Evolutionary conservation across 1,284 basidiomycete species (phyloP), one percentile per base, ranked within the genome.

Genomic region (Ustilago xerochloae): DNA sequence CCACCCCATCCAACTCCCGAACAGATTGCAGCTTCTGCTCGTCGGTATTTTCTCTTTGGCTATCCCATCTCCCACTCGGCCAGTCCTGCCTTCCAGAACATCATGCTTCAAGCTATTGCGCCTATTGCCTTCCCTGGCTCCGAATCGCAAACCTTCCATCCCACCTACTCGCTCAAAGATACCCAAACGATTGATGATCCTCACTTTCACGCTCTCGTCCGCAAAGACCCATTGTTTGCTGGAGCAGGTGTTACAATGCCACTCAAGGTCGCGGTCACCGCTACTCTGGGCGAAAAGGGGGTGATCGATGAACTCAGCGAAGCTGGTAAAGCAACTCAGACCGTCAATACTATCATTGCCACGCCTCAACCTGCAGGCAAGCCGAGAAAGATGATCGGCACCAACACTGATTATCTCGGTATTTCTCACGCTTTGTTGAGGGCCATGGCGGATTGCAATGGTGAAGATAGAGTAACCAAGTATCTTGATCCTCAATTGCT

Each of bases 11-110:
- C 75, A 2, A 78, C 75, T 2, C 53, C 41, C 0, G 45, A 72
- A 46, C 63, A 78, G 48, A 72, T 73, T 41, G 26, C 39, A 2
- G 52, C 58, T 4, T 63, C 75, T 12, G 63, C 73, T 18, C 51
- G 75, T n/a, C 41, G 61, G 28, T 75, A 78, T 60, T 70, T 57
- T 24, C 63, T 78, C 18, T 78, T 76, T 29, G 76, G 76, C 22
- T 78, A 41, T 18, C 76, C 76, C 6, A 78, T 78, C 75, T 68
- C 76, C 28, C 76, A 78, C 54, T 72, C 67, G 16, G 75, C 76
- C 26, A 71, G 65, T 16, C 76, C 76, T 9, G 73, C 74, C 9
- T 76, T 77, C 47, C 76, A 78, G 39, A 78, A 78, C 50, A 30
- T 72, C 9, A 68, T 78, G 47, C 62, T 75, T 39, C 67, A 71